phyloP scores from a whole-genome alignment of 306 rosid genomes.

The Malus sieversii region DNA sequence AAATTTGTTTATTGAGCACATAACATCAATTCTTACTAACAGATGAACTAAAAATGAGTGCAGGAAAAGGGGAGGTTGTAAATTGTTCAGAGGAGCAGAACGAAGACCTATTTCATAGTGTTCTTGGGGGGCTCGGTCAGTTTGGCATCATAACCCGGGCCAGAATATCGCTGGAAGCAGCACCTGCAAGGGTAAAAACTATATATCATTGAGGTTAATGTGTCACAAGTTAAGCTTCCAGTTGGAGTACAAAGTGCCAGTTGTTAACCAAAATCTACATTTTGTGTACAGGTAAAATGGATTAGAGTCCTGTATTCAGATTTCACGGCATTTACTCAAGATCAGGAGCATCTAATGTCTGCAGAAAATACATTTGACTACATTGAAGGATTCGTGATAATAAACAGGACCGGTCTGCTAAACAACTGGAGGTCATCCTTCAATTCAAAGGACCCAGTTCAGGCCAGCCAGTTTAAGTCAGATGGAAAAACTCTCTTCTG shows the following conservation, averaged over 20 bases:
- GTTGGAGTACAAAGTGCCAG: background rate
- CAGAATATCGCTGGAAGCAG: slow-evolving; percentile 70
- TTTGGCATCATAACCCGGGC: slow-evolving; percentile 92
- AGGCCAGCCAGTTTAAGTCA: slow-evolving; percentile 77
- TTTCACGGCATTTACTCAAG: slow-evolving; percentile 50
- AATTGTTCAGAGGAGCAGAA: slow-evolving; percentile 72
- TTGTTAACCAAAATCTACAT: background rate
- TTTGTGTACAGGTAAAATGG: slow-evolving; percentile 52
- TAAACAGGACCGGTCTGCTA: slow-evolving; percentile 81
- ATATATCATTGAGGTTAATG: background rate
- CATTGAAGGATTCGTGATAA: slow-evolving; percentile 85
- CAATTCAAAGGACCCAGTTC: slow-evolving; percentile 80
- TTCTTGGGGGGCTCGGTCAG: slow-evolving; percentile 97
- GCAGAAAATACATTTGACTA: slow-evolving; percentile 57
- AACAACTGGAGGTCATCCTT: slow-evolving; percentile 96
- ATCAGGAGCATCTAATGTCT: slow-evolving; percentile 74
- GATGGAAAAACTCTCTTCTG: slow-evolving; percentile 86
- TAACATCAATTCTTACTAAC: slow-evolving; percentile 10
- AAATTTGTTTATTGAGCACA: background rate
- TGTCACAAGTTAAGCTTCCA: background rate
- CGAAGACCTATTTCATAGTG: slow-evolving; percentile 71
- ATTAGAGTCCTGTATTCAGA: slow-evolving; percentile 62
- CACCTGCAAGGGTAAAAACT: slow-evolving; percentile 58
- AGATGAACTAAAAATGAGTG: slow-evolving; percentile 20
- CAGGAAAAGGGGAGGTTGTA: slow-evolving; percentile 85